Evolutionary conservation across 129 eudicot genomes (phyloP).

Genomic region (Chrysanthemum seticuspe): DNA sequence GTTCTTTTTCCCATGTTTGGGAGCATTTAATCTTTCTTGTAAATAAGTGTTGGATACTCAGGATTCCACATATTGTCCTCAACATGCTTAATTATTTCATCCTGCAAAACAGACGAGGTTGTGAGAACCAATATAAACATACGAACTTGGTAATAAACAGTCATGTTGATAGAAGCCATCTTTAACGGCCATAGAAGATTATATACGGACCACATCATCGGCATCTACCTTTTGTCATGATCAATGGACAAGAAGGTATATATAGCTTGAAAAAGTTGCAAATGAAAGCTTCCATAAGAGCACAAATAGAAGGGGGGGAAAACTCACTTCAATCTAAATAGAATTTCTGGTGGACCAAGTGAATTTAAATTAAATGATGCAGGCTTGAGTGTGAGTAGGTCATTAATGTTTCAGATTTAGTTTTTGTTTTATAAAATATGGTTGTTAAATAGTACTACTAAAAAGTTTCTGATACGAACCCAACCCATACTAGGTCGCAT

Average conservation of each 20-base stretch:
- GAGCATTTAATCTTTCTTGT: constrained; percentile 46
- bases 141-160: background rate
- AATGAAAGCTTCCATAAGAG: too few species aligned
- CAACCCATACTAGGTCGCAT: too few species aligned
- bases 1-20: background rate
- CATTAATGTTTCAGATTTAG: background rate
- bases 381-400: background rate
- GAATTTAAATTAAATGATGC: background rate
- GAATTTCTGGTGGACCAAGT: too few species aligned
- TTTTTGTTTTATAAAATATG: background rate
- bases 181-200: too few species aligned
- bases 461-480: background rate
- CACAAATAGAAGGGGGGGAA: too few species aligned
- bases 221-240: too few species aligned
- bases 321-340: too few species aligned
- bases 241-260: too few species aligned
- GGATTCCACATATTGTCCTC: constrained; percentile 92
- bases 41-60: constrained; percentile 82
- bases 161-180: background rate
- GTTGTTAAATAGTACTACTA: background rate
- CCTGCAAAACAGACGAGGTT: constrained; percentile 41
- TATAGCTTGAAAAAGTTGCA: too few species aligned
- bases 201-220: background rate
- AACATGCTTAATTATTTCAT: constrained; percentile 51
- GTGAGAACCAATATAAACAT: constrained; percentile 7